Evolutionary conservation across 495 filamentous ascomycete genomes (phyloP).

Genomic region (Hypoxylon subgilvum): DNA sequence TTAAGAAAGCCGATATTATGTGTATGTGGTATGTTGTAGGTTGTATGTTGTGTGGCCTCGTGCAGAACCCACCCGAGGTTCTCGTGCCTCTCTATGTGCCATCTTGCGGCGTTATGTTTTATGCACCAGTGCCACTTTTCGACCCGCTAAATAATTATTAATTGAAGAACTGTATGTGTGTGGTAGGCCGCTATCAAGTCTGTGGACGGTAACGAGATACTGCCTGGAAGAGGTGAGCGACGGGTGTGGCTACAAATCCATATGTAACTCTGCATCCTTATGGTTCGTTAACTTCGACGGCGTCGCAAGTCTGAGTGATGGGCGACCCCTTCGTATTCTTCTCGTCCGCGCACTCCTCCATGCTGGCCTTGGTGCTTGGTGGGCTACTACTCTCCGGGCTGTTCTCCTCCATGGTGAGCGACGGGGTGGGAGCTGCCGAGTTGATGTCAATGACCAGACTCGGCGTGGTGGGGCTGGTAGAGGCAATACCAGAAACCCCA

Average conservation of each 20-base stretch:
- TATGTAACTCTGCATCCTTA: no score
- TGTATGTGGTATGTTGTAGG: no score
- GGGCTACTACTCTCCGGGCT: conserved; percentile 68
- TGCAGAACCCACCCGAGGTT: conserved; percentile 8
- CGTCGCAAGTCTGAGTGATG: conserved; percentile 1
- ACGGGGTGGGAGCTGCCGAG: conserved; percentile 62
- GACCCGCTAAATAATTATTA: conserved; percentile 5
- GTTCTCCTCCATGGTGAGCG: conserved; percentile 66
- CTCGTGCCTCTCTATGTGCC: conserved; percentile 19
- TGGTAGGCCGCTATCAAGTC: background rate
- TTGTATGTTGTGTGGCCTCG: conserved; percentile 24
- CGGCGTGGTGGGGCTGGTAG: conserved; percentile 37
- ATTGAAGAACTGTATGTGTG: background rate
- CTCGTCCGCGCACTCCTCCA: conserved; percentile 48
- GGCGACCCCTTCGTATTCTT: conserved; percentile 15
- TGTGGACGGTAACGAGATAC: background rate
- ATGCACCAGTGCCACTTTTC: conserved; percentile 9
- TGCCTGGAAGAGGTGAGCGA: background rate
- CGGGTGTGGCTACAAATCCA: no score
- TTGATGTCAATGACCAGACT: conserved; percentile 56
- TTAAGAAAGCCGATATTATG: conserved; percentile 35
- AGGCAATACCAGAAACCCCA: conserved; percentile 12
- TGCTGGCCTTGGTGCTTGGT: conserved; percentile 63
- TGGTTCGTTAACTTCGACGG: conserved; percentile 24
- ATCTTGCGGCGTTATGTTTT: conserved; percentile 25